A percentile compares a stretch with the other conserved stretches of the same genome.
These are phyloP conservation scores for Ambrosiella xylebori DNA, from an alignment of 2,329 filamentous ascomycete genomes.

Conservation along the genomic window DNA sequence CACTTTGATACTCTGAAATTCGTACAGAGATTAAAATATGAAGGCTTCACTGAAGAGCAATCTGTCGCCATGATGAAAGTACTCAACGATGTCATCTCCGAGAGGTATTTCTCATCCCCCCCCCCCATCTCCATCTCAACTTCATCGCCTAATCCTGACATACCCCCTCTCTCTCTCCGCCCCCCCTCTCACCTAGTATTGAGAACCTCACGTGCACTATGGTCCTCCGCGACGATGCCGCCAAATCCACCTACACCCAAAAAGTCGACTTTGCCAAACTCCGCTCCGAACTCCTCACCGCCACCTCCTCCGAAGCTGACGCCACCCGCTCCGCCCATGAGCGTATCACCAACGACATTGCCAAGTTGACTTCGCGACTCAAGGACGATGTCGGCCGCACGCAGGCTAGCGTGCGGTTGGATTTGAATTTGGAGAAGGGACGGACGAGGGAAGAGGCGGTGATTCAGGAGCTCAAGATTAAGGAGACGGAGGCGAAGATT, in stretches of 20 bases:
- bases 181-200: conserved; percentile 38
- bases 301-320: conserved; percentile 79
- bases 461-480: conserved; percentile 91
- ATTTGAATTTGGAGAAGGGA: conserved; percentile 92
- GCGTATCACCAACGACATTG: conserved; percentile 80
- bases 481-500: conserved; percentile 96
- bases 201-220: conserved; percentile 95
- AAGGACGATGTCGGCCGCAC: conserved; percentile 89
- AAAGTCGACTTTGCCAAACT: conserved; percentile 98
- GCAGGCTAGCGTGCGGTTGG: conserved; percentile 78
- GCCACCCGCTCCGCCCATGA: conserved; percentile 83
- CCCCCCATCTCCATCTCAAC: neutral
- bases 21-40: conserved; percentile 71
- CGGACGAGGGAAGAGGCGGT: conserved; percentile 92
- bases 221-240: conserved; percentile 87
- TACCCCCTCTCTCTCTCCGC: neutral
- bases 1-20: conserved; percentile 98
- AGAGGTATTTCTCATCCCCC: conserved; percentile 40
- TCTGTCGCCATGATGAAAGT: conserved; percentile 98
- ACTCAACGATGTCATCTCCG: conserved; percentile 88
- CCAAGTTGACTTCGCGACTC: conserved; percentile 76
- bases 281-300: conserved; percentile 78
- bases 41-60: conserved; percentile 92
- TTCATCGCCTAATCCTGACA: neutral
- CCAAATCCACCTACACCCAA: conserved; percentile 62